Evolutionary conservation across 768 basidiomycete genomes (phyloP).

Genomic region (Mycena venus): DNA sequence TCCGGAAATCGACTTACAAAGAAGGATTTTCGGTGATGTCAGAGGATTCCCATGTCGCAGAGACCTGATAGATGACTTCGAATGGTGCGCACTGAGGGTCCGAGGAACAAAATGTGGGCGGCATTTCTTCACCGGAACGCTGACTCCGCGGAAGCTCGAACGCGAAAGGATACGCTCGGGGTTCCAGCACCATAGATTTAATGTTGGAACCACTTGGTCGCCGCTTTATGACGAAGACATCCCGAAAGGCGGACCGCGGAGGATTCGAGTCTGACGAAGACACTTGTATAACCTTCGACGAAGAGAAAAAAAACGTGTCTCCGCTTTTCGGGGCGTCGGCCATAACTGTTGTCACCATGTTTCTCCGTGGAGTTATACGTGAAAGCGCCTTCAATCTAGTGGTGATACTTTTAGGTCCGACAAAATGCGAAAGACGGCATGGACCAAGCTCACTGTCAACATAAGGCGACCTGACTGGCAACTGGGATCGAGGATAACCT

Average conservation of each 20-base stretch:
- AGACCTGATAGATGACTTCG: slow-evolving; percentile 67
- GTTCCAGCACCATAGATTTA: slow-evolving; percentile 47
- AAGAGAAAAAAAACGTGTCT: slow-evolving; percentile 66
- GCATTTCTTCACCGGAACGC: slow-evolving; percentile 69
- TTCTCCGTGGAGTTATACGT: slow-evolving; percentile 53
- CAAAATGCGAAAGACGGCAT: slow-evolving; percentile 27
- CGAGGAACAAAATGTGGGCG: slow-evolving; percentile 65
- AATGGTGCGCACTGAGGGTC: slow-evolving; percentile 45
- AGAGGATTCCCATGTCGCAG: slow-evolving; percentile 69
- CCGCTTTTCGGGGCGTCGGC: slow-evolving; percentile 37
- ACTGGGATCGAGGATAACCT: slow-evolving; percentile 67
- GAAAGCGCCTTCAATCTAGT: slow-evolving; percentile 75
- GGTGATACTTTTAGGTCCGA: background rate
- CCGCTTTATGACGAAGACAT: slow-evolving; percentile 56
- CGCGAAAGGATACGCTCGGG: slow-evolving; percentile 62
- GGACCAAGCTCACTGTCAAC: slow-evolving; percentile 65
- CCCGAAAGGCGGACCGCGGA: slow-evolving; percentile 57
- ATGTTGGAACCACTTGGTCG: slow-evolving; percentile 60
- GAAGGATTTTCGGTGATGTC: slow-evolving; percentile 58
- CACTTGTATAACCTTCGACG: slow-evolving; percentile 59
- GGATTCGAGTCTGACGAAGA: slow-evolving; percentile 47
- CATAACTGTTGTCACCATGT: slow-evolving; percentile 35
- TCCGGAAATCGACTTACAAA: slow-evolving; percentile 56
- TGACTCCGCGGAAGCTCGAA: slow-evolving; percentile 69
- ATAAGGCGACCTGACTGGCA: slow-evolving; percentile 70